Conservation (phyloP, 768 basidiomycete species). For the Russula emetica region DNA sequence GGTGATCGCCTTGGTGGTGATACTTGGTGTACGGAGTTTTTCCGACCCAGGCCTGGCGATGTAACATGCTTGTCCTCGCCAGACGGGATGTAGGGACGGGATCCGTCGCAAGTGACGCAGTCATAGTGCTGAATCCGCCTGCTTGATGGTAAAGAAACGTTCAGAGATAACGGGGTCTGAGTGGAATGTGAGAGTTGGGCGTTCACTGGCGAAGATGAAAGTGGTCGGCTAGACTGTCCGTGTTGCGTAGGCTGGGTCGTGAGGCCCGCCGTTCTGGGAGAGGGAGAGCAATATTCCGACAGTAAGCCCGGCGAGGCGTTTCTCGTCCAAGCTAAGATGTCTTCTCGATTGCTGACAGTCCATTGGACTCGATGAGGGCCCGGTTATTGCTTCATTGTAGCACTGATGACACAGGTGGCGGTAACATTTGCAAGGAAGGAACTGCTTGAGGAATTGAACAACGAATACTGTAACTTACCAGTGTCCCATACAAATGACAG, state of each 20-base stretch:
- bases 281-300: constrained; percentile 29
- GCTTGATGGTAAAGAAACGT: constrained; percentile 18
- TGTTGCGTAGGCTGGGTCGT: constrained; percentile 11
- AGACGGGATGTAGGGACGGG: constrained; percentile 34
- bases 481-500: too few relatives aligned
- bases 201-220: constrained; percentile 18
- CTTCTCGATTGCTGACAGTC: too few relatives aligned
- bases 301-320: constrained; percentile 31
- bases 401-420: too few relatives aligned
- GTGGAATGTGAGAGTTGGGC: constrained; percentile 25
- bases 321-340: too few relatives aligned
- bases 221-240: constrained; percentile 20
- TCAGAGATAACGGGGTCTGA: constrained; percentile 24
- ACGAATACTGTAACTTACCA: too few relatives aligned
- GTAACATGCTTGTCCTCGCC: constrained; percentile 17
- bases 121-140: constrained; percentile 15
- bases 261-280: constrained; percentile 3
- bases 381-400: too few relatives aligned
- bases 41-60: constrained; percentile 21
- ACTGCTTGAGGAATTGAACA: too few relatives aligned
- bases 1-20: constrained; percentile 15
- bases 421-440: too few relatives aligned
- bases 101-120: constrained; percentile 29
- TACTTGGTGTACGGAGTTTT: constrained; percentile 10
- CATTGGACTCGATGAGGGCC: too few relatives aligned